A percentile compares a stretch with the other conserved stretches of the same genome.
Evolutionary conservation across 495 filamentous ascomycete genomes (phyloP).

Genomic region (Lepraria neglecta): DNA sequence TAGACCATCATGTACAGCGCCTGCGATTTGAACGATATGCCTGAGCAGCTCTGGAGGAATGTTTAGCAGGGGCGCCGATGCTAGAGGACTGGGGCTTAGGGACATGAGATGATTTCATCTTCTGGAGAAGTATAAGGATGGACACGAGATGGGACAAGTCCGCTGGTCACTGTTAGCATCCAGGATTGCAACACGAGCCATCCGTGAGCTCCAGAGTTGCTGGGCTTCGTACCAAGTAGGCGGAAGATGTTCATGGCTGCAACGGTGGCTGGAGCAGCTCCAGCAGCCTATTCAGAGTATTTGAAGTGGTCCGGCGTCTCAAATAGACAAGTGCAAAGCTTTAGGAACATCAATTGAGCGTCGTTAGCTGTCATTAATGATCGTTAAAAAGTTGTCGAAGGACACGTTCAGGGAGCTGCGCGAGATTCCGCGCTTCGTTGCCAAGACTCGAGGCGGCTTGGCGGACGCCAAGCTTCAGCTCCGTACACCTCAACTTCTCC

Average conservation of each 20-base stretch:
- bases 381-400: constrained; percentile 4
- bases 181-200: constrained; percentile 8
- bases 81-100: background rate
- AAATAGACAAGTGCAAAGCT: background rate
- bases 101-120: constrained; percentile 90
- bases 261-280: constrained; percentile 7
- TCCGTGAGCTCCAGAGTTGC: background rate
- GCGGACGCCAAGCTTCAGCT: no score
- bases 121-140: constrained; percentile 88
- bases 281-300: background rate
- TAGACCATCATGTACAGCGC: constrained; percentile 90
- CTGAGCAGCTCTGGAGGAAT: constrained; percentile 73
- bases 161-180: constrained; percentile 44
- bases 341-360: background rate
- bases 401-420: constrained; percentile 12
- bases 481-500: no score
- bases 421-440: background rate
- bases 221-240: constrained; percentile 55
- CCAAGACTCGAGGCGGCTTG: background rate
- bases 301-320: background rate
- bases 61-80: background rate
- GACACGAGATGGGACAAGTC: constrained; percentile 94
- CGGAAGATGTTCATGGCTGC: constrained; percentile 81
- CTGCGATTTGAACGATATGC: constrained; percentile 98
- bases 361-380: background rate